Evolutionary conservation across 1,284 basidiomycete genomes (phyloP).

Genomic region (Leccinum variabile): DNA sequence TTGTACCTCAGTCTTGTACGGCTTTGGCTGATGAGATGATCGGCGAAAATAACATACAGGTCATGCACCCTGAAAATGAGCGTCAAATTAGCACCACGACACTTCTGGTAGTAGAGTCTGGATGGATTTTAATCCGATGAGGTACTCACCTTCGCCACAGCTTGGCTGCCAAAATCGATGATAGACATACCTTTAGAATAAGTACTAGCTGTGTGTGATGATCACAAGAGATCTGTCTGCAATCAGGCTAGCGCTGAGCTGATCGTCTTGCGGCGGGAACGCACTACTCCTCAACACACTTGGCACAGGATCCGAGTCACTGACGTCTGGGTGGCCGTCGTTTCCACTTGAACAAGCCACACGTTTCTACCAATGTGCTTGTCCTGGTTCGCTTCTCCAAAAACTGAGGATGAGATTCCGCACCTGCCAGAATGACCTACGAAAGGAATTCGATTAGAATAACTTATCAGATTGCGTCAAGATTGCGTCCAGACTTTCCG

Average conservation of each 20-base stretch:
- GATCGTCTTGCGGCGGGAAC: not conserved
- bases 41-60: not conserved
- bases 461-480: not conserved
- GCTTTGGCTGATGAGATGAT: not conserved
- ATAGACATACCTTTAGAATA: not conserved
- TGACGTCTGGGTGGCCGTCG: not conserved
- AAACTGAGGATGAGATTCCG: not conserved
- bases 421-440: not conserved
- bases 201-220: not conserved
- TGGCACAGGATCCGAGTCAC: not conserved
- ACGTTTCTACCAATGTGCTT: not conserved
- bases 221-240: not conserved
- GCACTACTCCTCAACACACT: not conserved
- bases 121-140: not conserved
- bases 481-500: not conserved
- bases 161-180: not conserved
- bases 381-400: not conserved
- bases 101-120: not conserved
- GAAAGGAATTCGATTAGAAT: not conserved
- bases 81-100: not conserved
- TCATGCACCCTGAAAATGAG: not conserved
- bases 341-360: not conserved
- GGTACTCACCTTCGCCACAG: not conserved
- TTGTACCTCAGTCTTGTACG: not conserved
- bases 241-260: not conserved